Evolutionary conservation across 2,329 filamentous ascomycete genomes (phyloP).

Genomic region (Clonostachys rhizophaga): DNA sequence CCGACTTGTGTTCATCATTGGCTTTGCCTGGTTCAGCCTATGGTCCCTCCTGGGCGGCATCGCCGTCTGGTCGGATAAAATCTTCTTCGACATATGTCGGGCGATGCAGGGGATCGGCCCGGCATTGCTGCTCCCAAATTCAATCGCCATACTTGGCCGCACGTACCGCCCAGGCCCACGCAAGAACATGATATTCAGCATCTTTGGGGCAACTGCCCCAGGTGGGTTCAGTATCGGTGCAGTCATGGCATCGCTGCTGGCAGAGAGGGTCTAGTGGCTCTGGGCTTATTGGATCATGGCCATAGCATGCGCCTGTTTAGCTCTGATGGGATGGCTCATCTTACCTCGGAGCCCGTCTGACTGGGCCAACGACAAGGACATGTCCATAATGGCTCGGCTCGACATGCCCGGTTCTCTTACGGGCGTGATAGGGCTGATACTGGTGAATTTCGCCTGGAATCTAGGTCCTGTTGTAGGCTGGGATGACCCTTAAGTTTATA

Average conservation of each 20-base stretch:
- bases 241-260: conserved; percentile 58
- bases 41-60: conserved; percentile 71
- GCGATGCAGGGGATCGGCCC: conserved; percentile 71
- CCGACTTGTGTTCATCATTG: conserved; percentile 53
- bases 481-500: too few relatives aligned
- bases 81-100: conserved; percentile 70
- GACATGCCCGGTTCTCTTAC: too few relatives aligned
- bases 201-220: conserved; percentile 54
- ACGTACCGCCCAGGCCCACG: conserved; percentile 65
- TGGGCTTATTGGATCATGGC: conserved; percentile 68
- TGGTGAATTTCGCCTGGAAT: too few relatives aligned
- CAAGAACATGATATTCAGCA: conserved; percentile 61
- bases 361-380: too few relatives aligned
- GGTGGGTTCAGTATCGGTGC: conserved; percentile 61
- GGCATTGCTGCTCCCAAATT: conserved; percentile 66
- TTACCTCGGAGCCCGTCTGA: too few relatives aligned
- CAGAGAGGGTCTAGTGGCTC: conserved; percentile 56
- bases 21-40: conserved; percentile 59
- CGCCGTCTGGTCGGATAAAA: conserved; percentile 61
- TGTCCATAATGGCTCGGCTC: too few relatives aligned
- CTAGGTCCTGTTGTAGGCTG: too few relatives aligned
- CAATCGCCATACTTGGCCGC: conserved; percentile 65
- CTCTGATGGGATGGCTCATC: too few relatives aligned
- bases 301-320: too few relatives aligned
- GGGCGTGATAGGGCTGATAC: too few relatives aligned